These are phyloP conservation scores for Canavalia ensiformis DNA, from an alignment of 306 rosid species.

Conservation along the genomic window DNA sequence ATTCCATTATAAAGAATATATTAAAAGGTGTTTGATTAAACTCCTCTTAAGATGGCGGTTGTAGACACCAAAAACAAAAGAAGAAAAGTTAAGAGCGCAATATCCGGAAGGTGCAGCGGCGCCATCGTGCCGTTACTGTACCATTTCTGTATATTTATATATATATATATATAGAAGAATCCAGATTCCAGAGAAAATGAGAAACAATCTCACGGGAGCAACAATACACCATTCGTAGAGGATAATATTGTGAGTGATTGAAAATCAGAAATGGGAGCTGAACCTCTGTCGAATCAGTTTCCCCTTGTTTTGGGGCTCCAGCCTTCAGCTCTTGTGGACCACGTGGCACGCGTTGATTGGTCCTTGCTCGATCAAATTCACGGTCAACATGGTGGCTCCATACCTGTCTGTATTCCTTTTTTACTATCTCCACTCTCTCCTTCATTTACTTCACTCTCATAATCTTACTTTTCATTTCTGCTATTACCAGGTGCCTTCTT, in stretches of 20 bases:
- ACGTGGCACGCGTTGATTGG: slow-evolving; percentile 70
- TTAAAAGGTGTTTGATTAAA: no score
- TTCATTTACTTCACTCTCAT: not conserved
- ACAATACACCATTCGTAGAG: no score
- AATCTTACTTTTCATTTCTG: not conserved
- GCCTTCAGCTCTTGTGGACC: slow-evolving; percentile 79
- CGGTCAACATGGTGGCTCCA: slow-evolving; percentile 90
- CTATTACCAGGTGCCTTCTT: not conserved
- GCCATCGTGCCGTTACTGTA: slow-evolving; percentile 23
- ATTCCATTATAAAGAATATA: no score
- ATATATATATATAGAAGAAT: no score
- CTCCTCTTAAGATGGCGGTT: no score
- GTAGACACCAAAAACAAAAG: not conserved
- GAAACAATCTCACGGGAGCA: no score
- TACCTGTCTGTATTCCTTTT: slow-evolving; percentile 53
- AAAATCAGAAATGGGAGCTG: slow-evolving; percentile 38
- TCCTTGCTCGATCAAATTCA: slow-evolving; percentile 73
- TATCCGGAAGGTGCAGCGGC: slow-evolving; percentile 29
- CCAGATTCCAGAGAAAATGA: no score
- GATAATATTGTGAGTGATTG: no score
- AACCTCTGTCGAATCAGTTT: slow-evolving; percentile 39
- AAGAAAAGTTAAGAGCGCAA: slow-evolving; percentile 3
- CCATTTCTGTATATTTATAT: no score
- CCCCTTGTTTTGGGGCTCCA: slow-evolving; percentile 79
- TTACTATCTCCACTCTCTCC: no score